phyloP scores from a whole-genome alignment of 371 early-diverging fungal species.

The Syncephalastrum contaminatum region DNA sequence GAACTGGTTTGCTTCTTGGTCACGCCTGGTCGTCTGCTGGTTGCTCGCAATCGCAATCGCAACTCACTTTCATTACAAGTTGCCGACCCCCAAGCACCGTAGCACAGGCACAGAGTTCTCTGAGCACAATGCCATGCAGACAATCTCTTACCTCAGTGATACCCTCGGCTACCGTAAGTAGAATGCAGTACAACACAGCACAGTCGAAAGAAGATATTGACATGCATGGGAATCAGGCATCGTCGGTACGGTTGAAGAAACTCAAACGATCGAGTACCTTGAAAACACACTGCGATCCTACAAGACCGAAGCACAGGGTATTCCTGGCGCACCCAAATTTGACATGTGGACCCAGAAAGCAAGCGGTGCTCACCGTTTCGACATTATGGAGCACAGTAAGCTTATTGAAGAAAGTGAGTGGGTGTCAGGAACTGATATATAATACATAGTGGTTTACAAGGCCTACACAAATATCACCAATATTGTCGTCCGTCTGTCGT shows the following conservation, averaged over 20 bases:
- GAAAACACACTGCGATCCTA: constrained; percentile 25
- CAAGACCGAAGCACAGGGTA: constrained; percentile 32
- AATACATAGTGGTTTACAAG: constrained; percentile 55
- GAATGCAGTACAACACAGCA: constrained; percentile 14
- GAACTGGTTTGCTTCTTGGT: constrained; percentile 11
- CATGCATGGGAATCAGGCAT: constrained; percentile 39
- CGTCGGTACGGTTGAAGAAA: constrained; percentile 48
- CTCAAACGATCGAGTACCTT: constrained; percentile 41
- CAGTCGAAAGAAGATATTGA: no score
- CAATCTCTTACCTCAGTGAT: constrained; percentile 48
- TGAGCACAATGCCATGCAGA: constrained; percentile 52
- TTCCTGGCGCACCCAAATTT: constrained; percentile 50
- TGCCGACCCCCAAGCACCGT: constrained; percentile 43
- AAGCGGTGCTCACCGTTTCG: constrained; percentile 69
- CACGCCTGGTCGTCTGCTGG: constrained; percentile 19
- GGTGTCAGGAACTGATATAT: not conserved
- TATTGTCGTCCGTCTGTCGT: constrained; percentile 71
- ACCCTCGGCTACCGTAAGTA: constrained; percentile 58
- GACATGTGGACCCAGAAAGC: constrained; percentile 62
- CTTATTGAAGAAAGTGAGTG: not conserved
- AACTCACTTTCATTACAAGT: constrained; percentile 35
- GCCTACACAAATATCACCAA: constrained; percentile 73
- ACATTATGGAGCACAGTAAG: constrained; percentile 70
- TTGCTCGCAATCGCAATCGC: constrained; percentile 28
- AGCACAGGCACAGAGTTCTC: constrained; percentile 48